Evolutionary conservation across 2,329 filamentous ascomycete genomes (phyloP), one percentile per base, ranked within the genome.

Genomic region (Stemphylium lycopersici): DNA sequence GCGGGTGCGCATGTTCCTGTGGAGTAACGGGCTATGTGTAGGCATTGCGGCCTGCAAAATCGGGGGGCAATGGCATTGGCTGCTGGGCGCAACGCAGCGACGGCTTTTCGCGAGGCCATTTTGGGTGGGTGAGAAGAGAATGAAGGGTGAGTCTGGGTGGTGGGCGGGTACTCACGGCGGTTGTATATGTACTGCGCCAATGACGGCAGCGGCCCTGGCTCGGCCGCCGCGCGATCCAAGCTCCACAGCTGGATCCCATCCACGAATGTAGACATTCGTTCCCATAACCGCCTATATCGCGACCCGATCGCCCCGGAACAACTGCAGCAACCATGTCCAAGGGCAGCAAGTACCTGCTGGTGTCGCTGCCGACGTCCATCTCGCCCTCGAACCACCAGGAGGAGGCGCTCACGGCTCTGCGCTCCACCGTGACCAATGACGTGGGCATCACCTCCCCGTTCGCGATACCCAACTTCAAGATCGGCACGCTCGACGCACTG

Each of bases 391-490:
- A 86, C 78, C 86, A 93, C 78, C 84, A 84, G 69, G 89, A 93
- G 64, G 91, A 96, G 76, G 91, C 93, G 62, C 81, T 97, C 63
- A 84, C 87, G 42, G 85, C 91, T 40, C 79, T 99, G 58, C 86
- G 87, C 65, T 80, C 87, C 51, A 91, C 88, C 37, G 83, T 96
- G 50, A 82, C 85, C 44, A 79, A 85, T 52, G 90, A 96, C 67
- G 87, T 90, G 75, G 91, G 90, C 72, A 86, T 84, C 47, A 88
- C 91, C 40, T 80, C 87, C 46, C 87, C 87, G 2, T 97, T 98
- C 73, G 80, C 85, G 52, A 89, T 98, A 60, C 95, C 95, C 16
- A 89, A 92, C 62, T 97, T 99, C 84, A 99, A 98, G 81, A 96
- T 99, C 75, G 95, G 95, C 54, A 97, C 95, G 0, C 84, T 99